Evolutionary conservation across 2,329 filamentous ascomycete species (phyloP), one percentile per base, ranked within the genome.

Genomic region (Pestalotiopsis sp.): DNA sequence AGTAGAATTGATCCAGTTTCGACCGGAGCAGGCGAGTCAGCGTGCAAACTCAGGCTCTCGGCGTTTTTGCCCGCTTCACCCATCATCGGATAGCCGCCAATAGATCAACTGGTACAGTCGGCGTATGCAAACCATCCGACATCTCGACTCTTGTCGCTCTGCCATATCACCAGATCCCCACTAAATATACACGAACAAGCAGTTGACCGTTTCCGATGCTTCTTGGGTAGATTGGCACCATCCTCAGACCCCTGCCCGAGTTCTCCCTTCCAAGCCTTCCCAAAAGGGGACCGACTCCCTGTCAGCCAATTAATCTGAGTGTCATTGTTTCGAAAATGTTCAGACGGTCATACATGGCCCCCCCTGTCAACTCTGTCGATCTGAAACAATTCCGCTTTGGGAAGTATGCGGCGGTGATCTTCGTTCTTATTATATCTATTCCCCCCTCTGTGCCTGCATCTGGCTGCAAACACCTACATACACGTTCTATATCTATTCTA

Each of bases 291-390:
- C 31, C 11, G 14, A n/a, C 20, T 9, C 45, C 45, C 45, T 52
- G 45, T 23, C 45, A 20, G 7, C 45, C 17, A 20, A n/a, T 52
- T 39, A 45, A 58, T 66, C 63, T 38, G 27, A 20, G 20, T 57
- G 63, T 66, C 63, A 57, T 66, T 66, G 63, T 66, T 66, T 66
- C 63, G 45, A 52, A 52, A 66, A 56, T 25, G 52, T 66, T 66
- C 63, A 66, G 63, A 49, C 45, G 45, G 31, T 36, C 31, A 52
- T 20, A 52, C 14, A 52, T 52, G 45, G n/a, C 45, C 45, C 45
- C 17, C 36, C 63, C 20, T 65, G 38, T 12, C 41, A 36, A 45
- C 63, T 56, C 17, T 45, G 63, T 57, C 36, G 63, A 38, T 66
- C 49, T 66, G 63, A 66, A 66, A 66, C 63, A 27, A 31, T 52